phyloP scores from a whole-genome alignment of 352 stramenopile species.

The Pythium rishiriense region DNA sequence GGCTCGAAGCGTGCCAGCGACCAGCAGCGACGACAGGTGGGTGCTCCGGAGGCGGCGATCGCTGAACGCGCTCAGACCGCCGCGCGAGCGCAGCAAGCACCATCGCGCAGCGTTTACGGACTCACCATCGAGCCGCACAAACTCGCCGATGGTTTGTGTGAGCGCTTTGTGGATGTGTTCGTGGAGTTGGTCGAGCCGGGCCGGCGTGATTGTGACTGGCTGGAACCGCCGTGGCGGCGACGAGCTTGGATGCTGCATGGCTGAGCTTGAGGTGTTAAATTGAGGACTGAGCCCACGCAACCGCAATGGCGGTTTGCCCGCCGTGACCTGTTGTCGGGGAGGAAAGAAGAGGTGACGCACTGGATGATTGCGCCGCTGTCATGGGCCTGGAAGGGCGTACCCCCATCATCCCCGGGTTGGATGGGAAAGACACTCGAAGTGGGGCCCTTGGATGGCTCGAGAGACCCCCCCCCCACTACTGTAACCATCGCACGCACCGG shows the following conservation, averaged over 20 bases:
- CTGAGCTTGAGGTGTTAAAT: neutral
- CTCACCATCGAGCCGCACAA: conserved; percentile 25
- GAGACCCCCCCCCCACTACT: too few species aligned
- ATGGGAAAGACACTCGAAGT: too few species aligned
- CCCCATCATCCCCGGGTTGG: neutral
- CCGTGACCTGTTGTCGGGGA: too few species aligned
- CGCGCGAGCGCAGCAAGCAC: conserved; percentile 36
- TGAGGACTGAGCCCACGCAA: neutral
- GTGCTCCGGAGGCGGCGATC: conserved; percentile 14
- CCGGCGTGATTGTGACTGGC: neutral
- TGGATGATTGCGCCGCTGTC: too few species aligned
- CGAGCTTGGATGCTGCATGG: neutral
- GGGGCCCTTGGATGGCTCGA: too few species aligned
- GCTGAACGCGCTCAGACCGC: conserved; percentile 35
- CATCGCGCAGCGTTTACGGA: conserved; percentile 32
- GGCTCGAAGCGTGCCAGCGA: conserved; percentile 13
- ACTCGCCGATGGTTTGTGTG: conserved; percentile 39
- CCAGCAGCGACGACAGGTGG: conserved; percentile 11
- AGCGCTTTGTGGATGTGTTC: conserved; percentile 33
- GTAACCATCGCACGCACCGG: too few species aligned
- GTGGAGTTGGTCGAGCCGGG: conserved; percentile 42
- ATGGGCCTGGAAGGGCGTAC: neutral
- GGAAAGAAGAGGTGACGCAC: too few species aligned
- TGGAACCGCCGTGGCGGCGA: neutral
- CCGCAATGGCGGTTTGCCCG: too few species aligned